Conservation (phyloP, 495 filamentous ascomycete genomes). For the Chaetomium tenue region DNA sequence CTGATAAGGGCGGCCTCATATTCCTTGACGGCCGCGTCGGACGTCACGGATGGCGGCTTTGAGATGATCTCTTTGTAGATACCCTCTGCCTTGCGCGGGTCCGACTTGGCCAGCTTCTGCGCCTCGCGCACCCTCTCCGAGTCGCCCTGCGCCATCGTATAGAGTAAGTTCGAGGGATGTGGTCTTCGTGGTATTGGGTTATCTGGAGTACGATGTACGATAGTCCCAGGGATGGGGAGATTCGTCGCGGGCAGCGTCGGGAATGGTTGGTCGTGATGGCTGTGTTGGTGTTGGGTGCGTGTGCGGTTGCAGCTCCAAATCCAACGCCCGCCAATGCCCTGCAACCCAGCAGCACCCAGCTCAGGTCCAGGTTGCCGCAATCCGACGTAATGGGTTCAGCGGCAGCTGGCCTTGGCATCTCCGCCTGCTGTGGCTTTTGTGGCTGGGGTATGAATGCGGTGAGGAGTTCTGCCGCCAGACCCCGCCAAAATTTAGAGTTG, state of each 20-base stretch:
- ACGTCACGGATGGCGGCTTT: conserved; percentile 72
- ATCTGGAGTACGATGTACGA: not conserved
- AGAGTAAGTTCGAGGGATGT: not conserved
- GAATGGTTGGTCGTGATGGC: conserved; percentile 4
- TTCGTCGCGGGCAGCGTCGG: conserved; percentile 4
- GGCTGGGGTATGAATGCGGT: conserved; percentile 29
- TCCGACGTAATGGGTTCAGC: conserved; percentile 35
- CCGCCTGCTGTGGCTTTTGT: conserved; percentile 23
- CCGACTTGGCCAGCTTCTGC: conserved; percentile 72
- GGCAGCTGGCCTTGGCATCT: conserved; percentile 21
- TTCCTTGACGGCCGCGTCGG: conserved; percentile 77
- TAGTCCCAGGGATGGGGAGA: not conserved
- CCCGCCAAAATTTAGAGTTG: conserved; percentile 38
- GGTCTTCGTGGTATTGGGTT: not conserved
- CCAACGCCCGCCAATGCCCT: conserved; percentile 17
- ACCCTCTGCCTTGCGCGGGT: conserved; percentile 74
- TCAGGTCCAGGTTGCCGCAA: conserved; percentile 34
- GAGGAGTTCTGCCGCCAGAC: conserved; percentile 30
- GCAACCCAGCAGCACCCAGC: not conserved
- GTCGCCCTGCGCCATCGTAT: conserved; percentile 48
- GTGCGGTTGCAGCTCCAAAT: conserved; percentile 23
- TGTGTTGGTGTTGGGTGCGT: conserved; percentile 21
- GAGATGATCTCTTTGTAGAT: conserved; percentile 87
- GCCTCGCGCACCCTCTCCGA: conserved; percentile 63
- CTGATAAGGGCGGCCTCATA: conserved; percentile 82